These are phyloP conservation scores for Alternaria metachromatica DNA, from an alignment of 2,329 filamentous ascomycete species.

Conservation along the genomic window DNA sequence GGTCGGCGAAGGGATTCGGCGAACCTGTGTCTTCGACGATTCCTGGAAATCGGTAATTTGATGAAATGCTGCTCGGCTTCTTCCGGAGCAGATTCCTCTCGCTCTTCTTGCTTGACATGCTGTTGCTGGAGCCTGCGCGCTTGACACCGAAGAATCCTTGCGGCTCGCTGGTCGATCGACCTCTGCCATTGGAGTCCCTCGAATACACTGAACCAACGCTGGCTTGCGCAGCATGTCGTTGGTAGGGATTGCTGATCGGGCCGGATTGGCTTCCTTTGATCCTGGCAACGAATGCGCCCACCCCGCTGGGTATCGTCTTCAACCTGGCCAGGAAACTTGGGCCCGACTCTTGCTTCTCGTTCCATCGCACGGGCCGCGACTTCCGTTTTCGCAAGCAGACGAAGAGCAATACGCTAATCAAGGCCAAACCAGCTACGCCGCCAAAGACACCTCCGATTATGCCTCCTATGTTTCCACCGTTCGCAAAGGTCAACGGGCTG, in stretches of 20 bases:
- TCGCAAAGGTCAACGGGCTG: slow-evolving; percentile 27
- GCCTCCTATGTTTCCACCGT: slow-evolving; percentile 35
- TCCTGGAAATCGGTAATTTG: slow-evolving; percentile 35
- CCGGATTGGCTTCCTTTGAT: slow-evolving; percentile 38
- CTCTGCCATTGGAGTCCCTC: slow-evolving; percentile 29
- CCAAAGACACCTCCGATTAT: slow-evolving; percentile 46
- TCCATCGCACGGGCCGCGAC: slow-evolving; percentile 24
- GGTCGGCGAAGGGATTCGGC: slow-evolving; percentile 41
- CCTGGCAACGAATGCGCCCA: slow-evolving; percentile 34
- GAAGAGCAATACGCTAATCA: slow-evolving; percentile 42
- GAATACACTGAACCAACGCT: slow-evolving; percentile 46
- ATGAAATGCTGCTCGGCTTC: slow-evolving; percentile 38
- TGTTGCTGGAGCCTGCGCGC: slow-evolving; percentile 34
- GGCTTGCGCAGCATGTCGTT: slow-evolving; percentile 35
- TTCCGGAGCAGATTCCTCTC: slow-evolving; percentile 39
- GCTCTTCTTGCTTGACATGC: slow-evolving; percentile 42
- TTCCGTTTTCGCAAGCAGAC: slow-evolving; percentile 43
- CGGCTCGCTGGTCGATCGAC: slow-evolving; percentile 39
- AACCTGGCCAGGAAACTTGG: slow-evolving; percentile 26
- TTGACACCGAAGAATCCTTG: slow-evolving; percentile 31
- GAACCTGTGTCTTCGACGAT: slow-evolving; percentile 34
- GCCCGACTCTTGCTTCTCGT: slow-evolving; percentile 22
- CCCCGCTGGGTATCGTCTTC: slow-evolving; percentile 27
- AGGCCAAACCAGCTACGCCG: slow-evolving; percentile 40
- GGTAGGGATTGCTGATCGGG: slow-evolving; percentile 36